Percentiles rank a stretch among this genome's conserved stretches.
These are phyloP conservation scores for Talaromyces sp. DNA, from an alignment of 2,329 filamentous ascomycete species.

Conservation along the genomic window DNA sequence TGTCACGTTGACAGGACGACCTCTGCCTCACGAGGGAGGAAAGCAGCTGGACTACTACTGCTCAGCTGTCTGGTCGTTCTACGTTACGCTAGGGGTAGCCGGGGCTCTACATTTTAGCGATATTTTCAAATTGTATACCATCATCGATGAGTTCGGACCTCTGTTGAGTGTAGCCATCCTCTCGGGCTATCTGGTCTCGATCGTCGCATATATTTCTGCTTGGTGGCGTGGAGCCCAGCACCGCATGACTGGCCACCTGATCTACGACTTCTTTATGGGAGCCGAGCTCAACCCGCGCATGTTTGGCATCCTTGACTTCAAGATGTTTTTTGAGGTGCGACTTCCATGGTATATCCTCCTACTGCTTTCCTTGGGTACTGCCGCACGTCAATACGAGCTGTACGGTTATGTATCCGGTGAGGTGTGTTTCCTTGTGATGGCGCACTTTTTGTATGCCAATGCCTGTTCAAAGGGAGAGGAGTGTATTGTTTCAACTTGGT, in stretches of 20 bases:
- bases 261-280: conserved; percentile 92
- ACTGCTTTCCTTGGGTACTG: conserved; percentile 69
- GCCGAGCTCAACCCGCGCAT: conserved; percentile 82
- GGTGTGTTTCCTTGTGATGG: conserved; percentile 78
- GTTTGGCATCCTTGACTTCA: conserved; percentile 81
- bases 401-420: conserved; percentile 87
- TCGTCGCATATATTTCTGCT: conserved; percentile 83
- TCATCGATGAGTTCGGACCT: conserved; percentile 93
- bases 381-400: conserved; percentile 75
- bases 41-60: conserved; percentile 93
- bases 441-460: conserved; percentile 88
- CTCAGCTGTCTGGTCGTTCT: conserved; percentile 83
- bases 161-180: conserved; percentile 90
- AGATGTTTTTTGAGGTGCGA: conserved; percentile 94
- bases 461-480: conserved; percentile 91
- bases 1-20: conserved; percentile 82
- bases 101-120: conserved; percentile 74
- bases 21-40: conserved; percentile 73
- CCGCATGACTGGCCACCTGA: conserved; percentile 78
- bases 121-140: conserved; percentile 81
- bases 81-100: conserved; percentile 72
- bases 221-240: conserved; percentile 75
- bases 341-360: conserved; percentile 90
- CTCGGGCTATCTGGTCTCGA: conserved; percentile 77
- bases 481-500: conserved; percentile 82